phyloP scores from a whole-genome alignment of 768 basidiomycete genomes.

The Hydnomerulius pinastri region DNA sequence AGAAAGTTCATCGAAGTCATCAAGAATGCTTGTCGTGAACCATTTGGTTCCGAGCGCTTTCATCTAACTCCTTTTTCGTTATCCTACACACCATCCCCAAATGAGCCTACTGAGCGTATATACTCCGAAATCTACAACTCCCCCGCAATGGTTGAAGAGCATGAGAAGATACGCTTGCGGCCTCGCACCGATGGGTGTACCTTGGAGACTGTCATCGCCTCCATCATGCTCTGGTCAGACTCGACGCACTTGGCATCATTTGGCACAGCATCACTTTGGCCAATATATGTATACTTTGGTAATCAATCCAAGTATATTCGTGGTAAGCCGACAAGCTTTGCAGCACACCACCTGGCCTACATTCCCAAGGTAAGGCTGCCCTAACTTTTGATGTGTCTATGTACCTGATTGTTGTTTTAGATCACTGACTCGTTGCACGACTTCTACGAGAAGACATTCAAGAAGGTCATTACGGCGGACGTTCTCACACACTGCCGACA shows the following conservation, averaged over 20 bases:
- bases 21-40: conserved; percentile 19
- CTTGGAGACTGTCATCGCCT: conserved; percentile 15
- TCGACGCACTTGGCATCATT: conserved; percentile 25
- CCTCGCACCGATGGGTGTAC: conserved; percentile 6
- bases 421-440: conserved; percentile 15
- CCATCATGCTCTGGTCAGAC: conserved; percentile 28
- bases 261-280: conserved; percentile 15
- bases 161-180: conserved; percentile 7
- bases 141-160: conserved; percentile 14
- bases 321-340: conserved; percentile 4
- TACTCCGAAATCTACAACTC: conserved; percentile 26
- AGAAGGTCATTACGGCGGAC: background rate
- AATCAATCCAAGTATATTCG: conserved; percentile 8
- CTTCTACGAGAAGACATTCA: conserved; percentile 4
- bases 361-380: conserved; percentile 11
- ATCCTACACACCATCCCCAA: conserved; percentile 6
- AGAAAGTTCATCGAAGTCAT: conserved; percentile 26
- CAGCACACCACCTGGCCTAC: conserved; percentile 23
- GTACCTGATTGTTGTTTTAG: conserved; percentile 3
- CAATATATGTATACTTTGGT: conserved; percentile 8
- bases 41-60: conserved; percentile 11
- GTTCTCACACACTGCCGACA: conserved; percentile 15
- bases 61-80: conserved; percentile 18
- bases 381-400: background rate
- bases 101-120: conserved; percentile 12